These are phyloP conservation scores for Geopyxis carbonaria DNA, from an alignment of 495 filamentous ascomycete genomes.

Conservation along the genomic window DNA sequence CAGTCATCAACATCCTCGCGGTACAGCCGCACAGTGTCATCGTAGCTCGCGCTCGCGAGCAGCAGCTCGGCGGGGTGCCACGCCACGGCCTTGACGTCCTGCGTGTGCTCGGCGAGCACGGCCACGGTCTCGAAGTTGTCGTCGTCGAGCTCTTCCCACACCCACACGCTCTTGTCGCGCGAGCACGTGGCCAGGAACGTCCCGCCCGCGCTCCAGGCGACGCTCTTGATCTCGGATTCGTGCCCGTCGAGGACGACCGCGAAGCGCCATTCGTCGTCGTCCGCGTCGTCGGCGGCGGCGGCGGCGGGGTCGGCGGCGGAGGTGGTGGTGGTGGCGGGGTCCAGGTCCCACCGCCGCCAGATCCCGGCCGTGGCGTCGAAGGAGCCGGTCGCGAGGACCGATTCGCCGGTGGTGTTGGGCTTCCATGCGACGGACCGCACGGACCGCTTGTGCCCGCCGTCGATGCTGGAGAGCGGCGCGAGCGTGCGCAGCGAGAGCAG, in stretches of 20 bases:
- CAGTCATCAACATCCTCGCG: slow-evolving; percentile 84
- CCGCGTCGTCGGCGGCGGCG: slow-evolving; percentile 33
- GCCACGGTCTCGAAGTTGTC: slow-evolving; percentile 94
- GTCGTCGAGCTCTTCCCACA: slow-evolving; percentile 87
- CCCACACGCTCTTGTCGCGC: slow-evolving; percentile 91
- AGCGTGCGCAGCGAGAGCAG: slow-evolving; percentile 75
- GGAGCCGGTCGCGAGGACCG: slow-evolving; percentile 71
- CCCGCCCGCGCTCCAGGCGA: slow-evolving; percentile 64
- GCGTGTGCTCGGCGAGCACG: slow-evolving; percentile 81
- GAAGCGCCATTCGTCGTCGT: slow-evolving; percentile 74
- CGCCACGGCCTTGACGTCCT: slow-evolving; percentile 80
- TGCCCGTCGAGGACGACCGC: slow-evolving; percentile 80
- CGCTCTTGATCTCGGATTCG: slow-evolving; percentile 78
- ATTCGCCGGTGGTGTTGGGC: slow-evolving; percentile 42
- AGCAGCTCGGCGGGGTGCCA: slow-evolving; percentile 70
- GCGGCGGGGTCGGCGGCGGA: too few relatives aligned
- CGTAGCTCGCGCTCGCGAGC: slow-evolving; percentile 74
- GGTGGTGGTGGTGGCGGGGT: slow-evolving; percentile 18
- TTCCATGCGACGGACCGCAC: slow-evolving; percentile 74
- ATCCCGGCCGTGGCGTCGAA: slow-evolving; percentile 84
- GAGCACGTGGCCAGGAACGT: slow-evolving; percentile 75
- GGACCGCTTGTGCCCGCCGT: slow-evolving; percentile 76
- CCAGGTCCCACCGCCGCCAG: slow-evolving; percentile 53
- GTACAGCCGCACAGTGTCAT: slow-evolving; percentile 79
- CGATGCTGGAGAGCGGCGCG: slow-evolving; percentile 55